A percentile compares a stretch with the other conserved stretches of the same genome.
Conservation (phyloP, 2,329 filamentous ascomycete species). For the Didymella sp. region DNA sequence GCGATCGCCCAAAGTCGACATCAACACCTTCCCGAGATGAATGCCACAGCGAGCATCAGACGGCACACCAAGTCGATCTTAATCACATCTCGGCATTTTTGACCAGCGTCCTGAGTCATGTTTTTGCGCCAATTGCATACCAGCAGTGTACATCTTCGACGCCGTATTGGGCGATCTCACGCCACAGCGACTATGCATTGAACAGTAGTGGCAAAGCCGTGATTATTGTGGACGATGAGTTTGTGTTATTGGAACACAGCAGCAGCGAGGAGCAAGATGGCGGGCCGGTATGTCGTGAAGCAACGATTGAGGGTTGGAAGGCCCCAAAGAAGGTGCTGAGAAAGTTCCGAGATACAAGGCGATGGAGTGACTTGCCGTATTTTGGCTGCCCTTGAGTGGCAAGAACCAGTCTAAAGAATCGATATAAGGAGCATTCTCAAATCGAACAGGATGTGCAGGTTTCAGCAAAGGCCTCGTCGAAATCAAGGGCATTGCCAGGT, state of each 20-base stretch:
- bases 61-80: slow-evolving; percentile 14
- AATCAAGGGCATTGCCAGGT: not conserved
- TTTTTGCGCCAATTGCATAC: slow-evolving; percentile 26
- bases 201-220: not conserved
- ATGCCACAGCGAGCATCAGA: slow-evolving; percentile 4
- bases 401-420: not conserved
- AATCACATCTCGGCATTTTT: slow-evolving; percentile 23
- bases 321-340: slow-evolving; percentile 1
- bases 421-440: not conserved
- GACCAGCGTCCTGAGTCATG: slow-evolving; percentile 21
- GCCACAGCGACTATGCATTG: not conserved
- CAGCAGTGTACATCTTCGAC: slow-evolving; percentile 22
- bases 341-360: slow-evolving; percentile 8
- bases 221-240: slow-evolving; percentile 24
- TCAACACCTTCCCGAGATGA: slow-evolving; percentile 1
- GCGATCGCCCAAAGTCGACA: slow-evolving; percentile 7
- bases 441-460: not conserved
- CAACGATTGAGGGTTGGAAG: slow-evolving; percentile 32
- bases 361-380: slow-evolving; percentile 20
- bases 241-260: slow-evolving; percentile 16
- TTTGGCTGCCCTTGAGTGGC: slow-evolving; percentile 11
- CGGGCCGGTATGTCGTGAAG: slow-evolving; percentile 32
- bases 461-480: not conserved
- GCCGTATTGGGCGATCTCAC: slow-evolving; percentile 7
- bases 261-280: slow-evolving; percentile 28